Evolutionary conservation across 164 flowering plant genomes (phyloP), one percentile per base, ranked within the genome.

Genomic region (Paratinospora sagittata): DNA sequence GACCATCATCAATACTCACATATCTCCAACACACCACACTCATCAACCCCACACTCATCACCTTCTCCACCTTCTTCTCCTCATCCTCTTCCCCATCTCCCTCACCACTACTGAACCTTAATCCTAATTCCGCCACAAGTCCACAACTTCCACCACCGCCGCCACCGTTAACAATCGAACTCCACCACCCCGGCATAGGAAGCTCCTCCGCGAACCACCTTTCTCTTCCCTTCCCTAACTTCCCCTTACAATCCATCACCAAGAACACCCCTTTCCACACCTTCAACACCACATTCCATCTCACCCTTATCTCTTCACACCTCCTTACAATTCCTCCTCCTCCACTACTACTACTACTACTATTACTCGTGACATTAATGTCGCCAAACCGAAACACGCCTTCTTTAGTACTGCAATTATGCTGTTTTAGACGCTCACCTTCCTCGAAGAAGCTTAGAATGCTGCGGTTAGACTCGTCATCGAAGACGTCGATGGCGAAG

Each of bases 171-270:
- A n/a, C n/a, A n/a, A 73, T 62, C 63, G 80, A 82, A 64, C 90
- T 58, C 64, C 87, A 83, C 67, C 90, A 85, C 72, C 85, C 83
- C 12, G 83, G 73, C 27, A 78, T 6, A 30, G 88, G 92, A 7
- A 88, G 85, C 83, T 87, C 88, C 78, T 80, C 78, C 36, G 88
- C 79, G 68, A 90, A 88, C 91, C 92, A 88, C 72, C 83, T 79
- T 47, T 79, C 86, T 16, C 67, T 84, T 16, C 72, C 63, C 43
- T 71, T 79, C 63, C 80, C 83, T 60, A 74, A 76, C 58, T 76
- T 75, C 74, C 84, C 87, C 62, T 69, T 69, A 36, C 81, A 70
- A 3, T 85, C 87, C 86, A 88, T 82, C 89, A 83, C 65, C 0
- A 78, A 61, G 33, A 86, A 84, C 30, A 82, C 84, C n/a, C 85